phyloP scores from a whole-genome alignment of 805 yeast species.

The Cyberlindnera americana region DNA sequence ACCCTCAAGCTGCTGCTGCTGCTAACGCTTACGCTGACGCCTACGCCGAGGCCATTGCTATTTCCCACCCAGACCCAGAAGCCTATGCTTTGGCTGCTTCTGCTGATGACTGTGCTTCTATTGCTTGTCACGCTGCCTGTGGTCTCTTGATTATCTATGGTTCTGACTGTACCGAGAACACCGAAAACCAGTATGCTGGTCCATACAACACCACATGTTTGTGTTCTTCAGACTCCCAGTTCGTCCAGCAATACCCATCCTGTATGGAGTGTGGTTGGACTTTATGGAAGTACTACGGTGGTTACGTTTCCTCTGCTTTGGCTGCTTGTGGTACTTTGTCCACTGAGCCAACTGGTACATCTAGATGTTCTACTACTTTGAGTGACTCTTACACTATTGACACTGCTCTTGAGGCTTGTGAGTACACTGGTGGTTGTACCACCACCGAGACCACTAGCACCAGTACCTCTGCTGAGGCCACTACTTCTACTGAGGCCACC shows the following conservation, averaged over 20 bases:
- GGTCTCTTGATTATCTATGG: conserved; percentile 34
- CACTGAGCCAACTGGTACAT: conserved; percentile 28
- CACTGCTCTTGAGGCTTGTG: conserved; percentile 9
- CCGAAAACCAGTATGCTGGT: conserved; percentile 23
- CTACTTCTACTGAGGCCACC: conserved; percentile 2
- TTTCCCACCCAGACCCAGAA: conserved; percentile 22
- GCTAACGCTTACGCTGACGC: conserved; percentile 22
- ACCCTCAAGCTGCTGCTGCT: conserved; percentile 20
- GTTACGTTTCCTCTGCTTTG: conserved; percentile 28
- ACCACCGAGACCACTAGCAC: neutral
- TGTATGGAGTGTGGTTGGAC: conserved; percentile 40
- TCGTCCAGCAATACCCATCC: conserved; percentile 21
- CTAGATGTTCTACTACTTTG: conserved; percentile 23
- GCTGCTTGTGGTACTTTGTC: conserved; percentile 27
- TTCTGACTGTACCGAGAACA: conserved; percentile 29
- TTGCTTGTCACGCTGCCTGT: conserved; percentile 33
- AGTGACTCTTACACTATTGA: conserved; percentile 18
- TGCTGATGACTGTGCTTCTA: conserved; percentile 28
- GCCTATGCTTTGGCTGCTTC: conserved; percentile 23
- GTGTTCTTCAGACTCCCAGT: conserved; percentile 22
- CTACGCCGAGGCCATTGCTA: conserved; percentile 22
- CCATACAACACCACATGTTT: conserved; percentile 26
- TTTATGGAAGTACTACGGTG: conserved; percentile 32
- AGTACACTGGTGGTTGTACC: conserved; percentile 12
- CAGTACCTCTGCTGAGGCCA: neutral